Percentiles rank a stretch among this genome's conserved stretches.
Evolutionary conservation across 169 alveolate genomes (phyloP).

Genomic region (Perkinsus marinus): DNA sequence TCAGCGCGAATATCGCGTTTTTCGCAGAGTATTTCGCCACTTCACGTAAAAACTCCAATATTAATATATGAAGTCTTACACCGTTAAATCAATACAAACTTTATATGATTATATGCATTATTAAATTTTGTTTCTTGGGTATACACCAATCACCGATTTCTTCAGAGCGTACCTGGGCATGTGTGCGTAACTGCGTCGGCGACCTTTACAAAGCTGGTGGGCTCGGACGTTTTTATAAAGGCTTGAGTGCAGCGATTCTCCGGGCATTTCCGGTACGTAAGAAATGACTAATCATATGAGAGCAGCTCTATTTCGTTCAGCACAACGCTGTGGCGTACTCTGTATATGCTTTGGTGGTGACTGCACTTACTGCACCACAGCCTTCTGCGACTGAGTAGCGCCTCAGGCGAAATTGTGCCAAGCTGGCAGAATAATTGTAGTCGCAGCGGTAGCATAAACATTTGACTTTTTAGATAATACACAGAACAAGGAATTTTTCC

Average conservation of each 20-base stretch:
- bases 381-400: not conserved
- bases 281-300: not conserved
- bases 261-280: not conserved
- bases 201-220: not conserved
- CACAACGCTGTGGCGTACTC: not conserved
- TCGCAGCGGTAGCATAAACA: too few relatives aligned
- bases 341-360: not conserved
- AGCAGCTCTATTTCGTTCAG: not conserved
- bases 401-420: not conserved
- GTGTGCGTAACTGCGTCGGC: not conserved
- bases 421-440: too few relatives aligned
- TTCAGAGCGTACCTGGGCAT: not conserved
- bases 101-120: too few relatives aligned
- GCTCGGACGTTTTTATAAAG: not conserved
- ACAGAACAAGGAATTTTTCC: too few relatives aligned
- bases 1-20: too few relatives aligned
- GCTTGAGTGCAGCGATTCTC: not conserved
- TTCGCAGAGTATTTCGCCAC: too few relatives aligned
- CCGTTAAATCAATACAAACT: too few relatives aligned
- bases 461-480: too few relatives aligned
- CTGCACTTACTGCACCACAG: not conserved
- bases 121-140: too few relatives aligned
- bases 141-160: too few relatives aligned
- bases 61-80: too few relatives aligned
- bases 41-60: too few relatives aligned